Base-by-base conservation (phyloP, 306 rosid species). In the Casuarina cunninghamiana region DNA sequence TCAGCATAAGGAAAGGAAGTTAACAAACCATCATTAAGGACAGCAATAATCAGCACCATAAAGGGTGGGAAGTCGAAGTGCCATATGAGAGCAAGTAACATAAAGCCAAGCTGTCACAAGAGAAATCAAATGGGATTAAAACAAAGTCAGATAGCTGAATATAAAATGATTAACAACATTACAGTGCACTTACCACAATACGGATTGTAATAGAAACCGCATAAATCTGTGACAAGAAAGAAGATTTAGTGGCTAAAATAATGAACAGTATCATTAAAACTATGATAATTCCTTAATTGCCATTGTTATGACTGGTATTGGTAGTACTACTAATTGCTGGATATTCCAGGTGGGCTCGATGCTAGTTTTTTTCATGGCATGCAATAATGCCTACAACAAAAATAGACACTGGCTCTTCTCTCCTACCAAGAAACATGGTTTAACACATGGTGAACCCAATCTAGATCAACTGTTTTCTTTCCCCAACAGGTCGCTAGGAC, bases 161-260 rank as follows among this genome's bases (percentile, higher is more conserved):
- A 77, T 6, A n/a, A 61, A 51, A 53, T 62, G 9, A 51, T 9
- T 6, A 2, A 43, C n/a, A 63, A 46, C 49, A 50, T 53, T 6
- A 4, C 16, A 65, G 5, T 6, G 4, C 72, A 75, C 94, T 84
- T 87, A 89, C 98, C 89, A 93, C 98, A 39, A 93, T 87, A 78
- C 98, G 98, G 77, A 93, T 91, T 45, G 98, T 93, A 80, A 93
- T 91, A 67, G 98, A 91, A 75, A 91, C 97, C 10, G 97, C 98
- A 72, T 93, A 93, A 43, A 93, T 91, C 98, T 93, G 96, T 78
- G 72, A 48, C 75, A 73, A 80, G 48, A 79, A 74, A 53, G 49
- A 75, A 72, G 32, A 26, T 26, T 26, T 26, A 70, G 75, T 44
- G 39, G 58, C 46, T 49, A 44, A 65, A 54, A 54, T 51, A 10